Conservation (phyloP, 345 rosid genomes). For the Theobroma cacao region DNA sequence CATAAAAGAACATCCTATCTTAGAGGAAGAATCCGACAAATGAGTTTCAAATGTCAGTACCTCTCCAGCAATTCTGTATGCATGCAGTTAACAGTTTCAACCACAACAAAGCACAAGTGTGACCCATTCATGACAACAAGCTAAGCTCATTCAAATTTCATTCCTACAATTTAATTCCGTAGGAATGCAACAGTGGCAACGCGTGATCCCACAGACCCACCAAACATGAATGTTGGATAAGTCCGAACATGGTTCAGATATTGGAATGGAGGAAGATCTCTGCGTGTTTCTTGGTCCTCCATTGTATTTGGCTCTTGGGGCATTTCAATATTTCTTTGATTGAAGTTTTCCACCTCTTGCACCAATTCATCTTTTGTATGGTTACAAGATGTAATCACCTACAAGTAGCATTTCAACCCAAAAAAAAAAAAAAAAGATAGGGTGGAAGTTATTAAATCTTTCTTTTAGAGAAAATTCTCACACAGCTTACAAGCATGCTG, state of each 20-base stretch:
- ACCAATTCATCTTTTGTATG: conserved; percentile 82
- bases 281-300: conserved; percentile 41
- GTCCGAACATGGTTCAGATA: conserved; percentile 79
- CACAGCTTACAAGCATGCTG: neutral
- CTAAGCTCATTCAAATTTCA: neutral
- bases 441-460: neutral
- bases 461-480: neutral
- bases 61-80: neutral
- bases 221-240: conserved; percentile 86
- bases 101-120: conserved; percentile 10
- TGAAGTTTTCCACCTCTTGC: conserved; percentile 71
- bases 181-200: conserved; percentile 92
- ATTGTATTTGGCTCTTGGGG: conserved; percentile 28
- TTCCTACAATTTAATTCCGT: conserved; percentile 46
- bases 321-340: conserved; percentile 39
- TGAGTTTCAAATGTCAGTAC: neutral
- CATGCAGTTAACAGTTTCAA: neutral
- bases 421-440: neutral
- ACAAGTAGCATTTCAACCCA: neutral
- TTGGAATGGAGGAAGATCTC: conserved; percentile 43
- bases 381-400: conserved; percentile 93
- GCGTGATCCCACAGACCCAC: conserved; percentile 83
- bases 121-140: neutral
- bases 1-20: neutral
- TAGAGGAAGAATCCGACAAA: neutral